Conservation (phyloP, 2,329 filamentous ascomycete genomes). For the Xylariaceae sp. region DNA sequence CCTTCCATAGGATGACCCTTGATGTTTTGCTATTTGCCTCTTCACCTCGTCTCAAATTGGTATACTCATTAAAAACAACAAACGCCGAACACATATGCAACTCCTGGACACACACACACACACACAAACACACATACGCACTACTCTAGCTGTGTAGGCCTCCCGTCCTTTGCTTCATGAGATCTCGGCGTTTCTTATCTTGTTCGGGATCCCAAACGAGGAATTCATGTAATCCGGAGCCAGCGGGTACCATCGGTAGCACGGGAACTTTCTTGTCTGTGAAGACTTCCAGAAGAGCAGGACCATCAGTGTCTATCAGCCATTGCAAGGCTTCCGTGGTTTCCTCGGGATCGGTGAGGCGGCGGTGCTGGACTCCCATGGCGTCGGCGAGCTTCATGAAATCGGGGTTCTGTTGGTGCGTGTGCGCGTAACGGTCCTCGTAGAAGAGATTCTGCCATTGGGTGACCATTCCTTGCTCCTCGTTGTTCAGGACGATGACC, state of each 20-base stretch:
- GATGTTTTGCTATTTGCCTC: too few relatives aligned
- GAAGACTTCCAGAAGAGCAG: conserved; percentile 85
- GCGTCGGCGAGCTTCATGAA: conserved; percentile 91
- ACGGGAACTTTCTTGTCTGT: conserved; percentile 92
- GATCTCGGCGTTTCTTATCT: conserved; percentile 61
- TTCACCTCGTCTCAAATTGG: too few relatives aligned
- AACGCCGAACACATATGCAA: background rate
- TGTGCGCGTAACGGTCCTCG: conserved; percentile 87
- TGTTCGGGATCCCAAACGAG: conserved; percentile 65
- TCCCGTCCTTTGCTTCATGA: conserved; percentile 61
- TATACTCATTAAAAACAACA: background rate
- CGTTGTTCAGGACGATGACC: conserved; percentile 92
- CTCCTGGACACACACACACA: background rate
- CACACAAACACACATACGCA: background rate
- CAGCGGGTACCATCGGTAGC: conserved; percentile 93
- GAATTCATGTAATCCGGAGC: conserved; percentile 87
- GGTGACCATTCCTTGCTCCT: conserved; percentile 97
- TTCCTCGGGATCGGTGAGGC: conserved; percentile 70
- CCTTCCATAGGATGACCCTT: too few relatives aligned
- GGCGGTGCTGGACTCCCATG: conserved; percentile 78
- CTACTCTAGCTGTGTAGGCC: conserved; percentile 40
- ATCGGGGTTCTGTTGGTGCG: conserved; percentile 91
- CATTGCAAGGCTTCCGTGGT: conserved; percentile 76
- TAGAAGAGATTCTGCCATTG: conserved; percentile 99
- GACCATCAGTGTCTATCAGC: conserved; percentile 87